Conservation (phyloP, 139 green algal genomes). For the Volvox africanus region DNA sequence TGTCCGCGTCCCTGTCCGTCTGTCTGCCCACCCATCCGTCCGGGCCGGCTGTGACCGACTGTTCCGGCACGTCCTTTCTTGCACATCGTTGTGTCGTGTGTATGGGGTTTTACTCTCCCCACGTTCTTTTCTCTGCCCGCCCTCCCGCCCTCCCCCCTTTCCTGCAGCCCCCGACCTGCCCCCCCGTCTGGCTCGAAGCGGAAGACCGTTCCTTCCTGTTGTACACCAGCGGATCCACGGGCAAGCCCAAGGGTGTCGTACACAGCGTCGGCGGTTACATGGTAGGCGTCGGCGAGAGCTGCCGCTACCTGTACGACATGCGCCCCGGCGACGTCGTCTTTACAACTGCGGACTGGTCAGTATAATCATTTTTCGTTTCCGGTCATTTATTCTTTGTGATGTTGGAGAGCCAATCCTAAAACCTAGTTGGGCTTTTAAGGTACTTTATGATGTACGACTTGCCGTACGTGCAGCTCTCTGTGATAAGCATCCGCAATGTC, state of each 20-base stretch:
- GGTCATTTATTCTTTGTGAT: too few species aligned
- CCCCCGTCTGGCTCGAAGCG: conserved; percentile 86
- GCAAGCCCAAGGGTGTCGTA: conserved; percentile 96
- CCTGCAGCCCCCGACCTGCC: conserved; percentile 66
- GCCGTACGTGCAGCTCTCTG: too few species aligned
- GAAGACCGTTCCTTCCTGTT: conserved; percentile 95
- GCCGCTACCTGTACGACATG: conserved; percentile 84
- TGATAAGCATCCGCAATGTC: too few species aligned
- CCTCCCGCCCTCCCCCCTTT: too few species aligned
- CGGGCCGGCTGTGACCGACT: too few species aligned
- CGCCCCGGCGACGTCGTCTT: conserved; percentile 89
- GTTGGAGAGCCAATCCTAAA: too few species aligned
- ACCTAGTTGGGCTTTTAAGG: too few species aligned
- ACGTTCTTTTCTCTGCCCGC: not conserved
- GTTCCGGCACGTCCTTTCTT: too few species aligned
- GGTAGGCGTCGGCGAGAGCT: conserved; percentile 76
- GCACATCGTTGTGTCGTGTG: too few species aligned
- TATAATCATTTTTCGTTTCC: not conserved
- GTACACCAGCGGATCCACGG: conserved; percentile 93
- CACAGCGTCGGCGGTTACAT: conserved; percentile 91
- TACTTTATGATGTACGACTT: too few species aligned
- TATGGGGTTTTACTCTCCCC: not conserved
- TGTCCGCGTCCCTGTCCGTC: not conserved
- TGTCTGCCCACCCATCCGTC: not conserved
- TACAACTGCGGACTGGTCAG: conserved; percentile 93